phyloP scores from a whole-genome alignment of 2,329 filamentous ascomycete genomes.

The Elsinoe ampelina region DNA sequence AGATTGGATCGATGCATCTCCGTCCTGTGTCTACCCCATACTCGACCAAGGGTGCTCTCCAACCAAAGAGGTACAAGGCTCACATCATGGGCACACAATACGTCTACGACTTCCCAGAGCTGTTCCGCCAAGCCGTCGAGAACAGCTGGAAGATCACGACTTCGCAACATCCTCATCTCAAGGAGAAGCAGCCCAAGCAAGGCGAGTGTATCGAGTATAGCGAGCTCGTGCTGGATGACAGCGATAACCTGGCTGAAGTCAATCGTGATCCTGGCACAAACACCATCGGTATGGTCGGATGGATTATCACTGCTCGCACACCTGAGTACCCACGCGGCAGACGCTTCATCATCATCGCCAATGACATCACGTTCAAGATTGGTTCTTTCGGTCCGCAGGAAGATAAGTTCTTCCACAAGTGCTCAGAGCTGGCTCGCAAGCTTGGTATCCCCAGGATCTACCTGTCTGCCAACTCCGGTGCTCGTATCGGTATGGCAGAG shows the following conservation, averaged over 20 bases:
- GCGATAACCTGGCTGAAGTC: constrained; percentile 84
- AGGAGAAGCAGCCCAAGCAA: constrained; percentile 69
- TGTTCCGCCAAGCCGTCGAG: constrained; percentile 96
- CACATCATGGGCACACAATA: constrained; percentile 99
- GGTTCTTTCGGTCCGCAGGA: constrained; percentile 94
- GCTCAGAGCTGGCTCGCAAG: constrained; percentile 88
- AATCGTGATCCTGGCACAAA: constrained; percentile 93
- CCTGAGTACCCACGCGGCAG: constrained; percentile 90
- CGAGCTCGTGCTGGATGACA: constrained; percentile 90
- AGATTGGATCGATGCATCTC: constrained; percentile 91
- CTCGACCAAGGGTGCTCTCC: constrained; percentile 95
- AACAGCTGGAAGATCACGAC: constrained; percentile 80
- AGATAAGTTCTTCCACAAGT: constrained; percentile 98
- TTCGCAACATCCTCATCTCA: constrained; percentile 62
- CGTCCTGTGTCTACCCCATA: constrained; percentile 86
- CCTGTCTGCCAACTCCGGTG: constrained; percentile 96
- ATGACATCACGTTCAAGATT: constrained; percentile 99
- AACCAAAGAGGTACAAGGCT: constrained; percentile 98
- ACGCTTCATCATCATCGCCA: constrained; percentile 92
- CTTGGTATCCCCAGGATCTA: constrained; percentile 95
- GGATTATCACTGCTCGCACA: constrained; percentile 88
- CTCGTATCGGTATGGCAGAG: constrained; percentile 90
- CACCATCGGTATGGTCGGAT: constrained; percentile 95
- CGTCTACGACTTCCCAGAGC: constrained; percentile 98
- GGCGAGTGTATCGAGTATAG: constrained; percentile 91